Evolutionary conservation across 768 basidiomycete genomes (phyloP), one percentile per base, ranked within the genome.

Genomic region (Filobasidium floriforme): DNA sequence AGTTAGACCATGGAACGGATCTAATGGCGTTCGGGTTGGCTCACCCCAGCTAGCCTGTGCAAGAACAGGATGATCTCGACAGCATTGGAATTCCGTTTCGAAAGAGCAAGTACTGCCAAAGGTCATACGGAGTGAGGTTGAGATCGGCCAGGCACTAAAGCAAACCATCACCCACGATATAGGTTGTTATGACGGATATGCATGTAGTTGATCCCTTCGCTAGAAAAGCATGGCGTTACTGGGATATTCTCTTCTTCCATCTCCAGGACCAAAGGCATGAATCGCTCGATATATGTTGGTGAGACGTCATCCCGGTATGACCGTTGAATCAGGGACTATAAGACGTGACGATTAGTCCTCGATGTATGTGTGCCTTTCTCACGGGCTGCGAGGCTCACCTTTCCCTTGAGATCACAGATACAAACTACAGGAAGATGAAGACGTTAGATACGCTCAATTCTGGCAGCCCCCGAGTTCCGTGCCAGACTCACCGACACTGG

Each of bases 171-270:
- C 90, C 73, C 75, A 96, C 94, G 83, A 77, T 99, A 99, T 7
- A 99, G 83, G 80, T 99, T 99, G 55, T 91, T 94, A 78, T 98
- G 94, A 32, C 94, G 85, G 75, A 99, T 97, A 78, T 99, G 92
- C 88, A 97, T 89, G 81, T 93, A 99, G 79, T 98, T 98, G 81
- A 98, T 82, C 15, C 94, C 94, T 73, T 92, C 89, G 70, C 85
- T 87, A 3, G 93, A 89, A 82, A 99, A 90, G 80, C 94, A 98
- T 0, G 96, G 96, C 7, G 91, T 92, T 29, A 97, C 88, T 73
- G 92, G 92, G 71, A 92, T 88, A 41, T 90, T 91, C 66, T 99
- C 96, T 81, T 99, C 94, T 79, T 99, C 94, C 75, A 96, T 87
- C 32, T 99, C 94, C 41, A 97, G 85, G 28, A 97, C 81, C 32